phyloP scores from a whole-genome alignment of 345 rosid genomes.

The Arabidopsis suecica region DNA sequence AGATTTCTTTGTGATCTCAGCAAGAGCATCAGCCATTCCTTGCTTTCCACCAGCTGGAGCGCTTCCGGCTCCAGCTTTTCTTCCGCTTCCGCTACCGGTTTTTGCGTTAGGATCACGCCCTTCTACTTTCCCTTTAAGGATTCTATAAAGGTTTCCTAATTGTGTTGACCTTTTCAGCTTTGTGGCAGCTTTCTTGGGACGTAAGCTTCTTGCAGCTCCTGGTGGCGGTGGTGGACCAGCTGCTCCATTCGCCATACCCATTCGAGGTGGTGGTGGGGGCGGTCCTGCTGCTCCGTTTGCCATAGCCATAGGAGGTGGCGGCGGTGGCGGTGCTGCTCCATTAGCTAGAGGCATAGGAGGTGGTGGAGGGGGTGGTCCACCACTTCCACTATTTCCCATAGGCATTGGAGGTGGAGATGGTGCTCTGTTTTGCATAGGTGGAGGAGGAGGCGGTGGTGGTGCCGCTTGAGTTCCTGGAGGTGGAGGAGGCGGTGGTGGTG shows the following conservation, averaged over 20 bases:
- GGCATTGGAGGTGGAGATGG: slow-evolving; percentile 42
- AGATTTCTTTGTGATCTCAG: slow-evolving; percentile 95
- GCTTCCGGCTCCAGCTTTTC: slow-evolving; percentile 43
- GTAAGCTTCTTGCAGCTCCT: slow-evolving; percentile 56
- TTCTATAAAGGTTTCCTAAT: slow-evolving; percentile 70
- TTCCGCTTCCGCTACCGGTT: slow-evolving; percentile 47
- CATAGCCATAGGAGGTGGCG: slow-evolving; percentile 59
- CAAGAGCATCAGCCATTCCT: slow-evolving; percentile 98
- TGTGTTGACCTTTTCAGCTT: slow-evolving; percentile 87
- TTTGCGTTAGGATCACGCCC: slow-evolving; percentile 55
- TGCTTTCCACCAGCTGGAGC: slow-evolving; percentile 61
- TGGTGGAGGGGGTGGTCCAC: slow-evolving; percentile 55
- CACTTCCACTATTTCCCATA: neutral
- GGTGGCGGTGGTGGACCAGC: slow-evolving; percentile 79
- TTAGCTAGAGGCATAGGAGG: slow-evolving; percentile 44
- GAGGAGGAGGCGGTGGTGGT: slow-evolving; percentile 40
- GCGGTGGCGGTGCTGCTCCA: slow-evolving; percentile 64
- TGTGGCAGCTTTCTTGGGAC: slow-evolving; percentile 70
- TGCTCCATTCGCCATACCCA: slow-evolving; percentile 47
- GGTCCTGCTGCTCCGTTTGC: slow-evolving; percentile 51
- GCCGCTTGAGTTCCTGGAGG: neutral
- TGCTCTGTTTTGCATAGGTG: slow-evolving; percentile 9
- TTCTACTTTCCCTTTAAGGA: slow-evolving; percentile 80
- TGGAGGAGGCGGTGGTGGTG: slow-evolving; percentile 40
- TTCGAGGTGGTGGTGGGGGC: slow-evolving; percentile 62